These are phyloP conservation scores for Triticum dicoccoides DNA, from an alignment of 176 grass and related monocot genomes.

Conservation along the genomic window DNA sequence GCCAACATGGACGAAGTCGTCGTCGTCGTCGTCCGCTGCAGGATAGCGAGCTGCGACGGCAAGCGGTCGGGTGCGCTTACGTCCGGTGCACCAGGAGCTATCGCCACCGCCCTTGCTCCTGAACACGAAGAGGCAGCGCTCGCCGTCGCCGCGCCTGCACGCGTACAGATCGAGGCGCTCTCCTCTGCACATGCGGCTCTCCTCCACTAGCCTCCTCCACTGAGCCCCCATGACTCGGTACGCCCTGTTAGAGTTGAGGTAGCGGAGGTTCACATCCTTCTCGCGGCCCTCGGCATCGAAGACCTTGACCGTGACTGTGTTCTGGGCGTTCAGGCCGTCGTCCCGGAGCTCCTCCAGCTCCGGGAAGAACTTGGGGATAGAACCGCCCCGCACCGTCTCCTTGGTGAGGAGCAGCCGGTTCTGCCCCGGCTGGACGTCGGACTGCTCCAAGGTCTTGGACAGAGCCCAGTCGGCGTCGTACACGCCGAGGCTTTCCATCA, in stretches of 20 bases:
- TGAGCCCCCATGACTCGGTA: neutral
- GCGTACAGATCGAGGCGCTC: neutral
- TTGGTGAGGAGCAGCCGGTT: neutral
- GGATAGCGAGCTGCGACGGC: neutral
- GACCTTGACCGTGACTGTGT: neutral
- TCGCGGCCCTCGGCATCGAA: neutral
- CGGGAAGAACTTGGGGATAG: neutral
- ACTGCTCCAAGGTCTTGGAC: neutral
- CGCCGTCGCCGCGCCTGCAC: neutral
- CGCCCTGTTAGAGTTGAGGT: neutral
- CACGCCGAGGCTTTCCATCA: neutral
- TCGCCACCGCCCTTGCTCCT: neutral
- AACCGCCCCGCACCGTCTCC: neutral
- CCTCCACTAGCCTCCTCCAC: neutral
- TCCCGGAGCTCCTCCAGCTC: neutral
- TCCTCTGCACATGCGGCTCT: neutral
- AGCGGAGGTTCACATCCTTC: neutral
- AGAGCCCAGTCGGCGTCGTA: neutral
- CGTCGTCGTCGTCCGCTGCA: neutral
- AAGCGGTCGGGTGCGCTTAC: neutral
- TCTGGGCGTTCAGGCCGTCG: neutral
- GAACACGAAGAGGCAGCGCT: neutral
- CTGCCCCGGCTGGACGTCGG: neutral
- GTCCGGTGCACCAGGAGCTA: neutral
- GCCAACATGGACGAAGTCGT: neutral